Evolutionary conservation across 345 rosid genomes (phyloP).

Genomic region (Adansonia digitata): DNA sequence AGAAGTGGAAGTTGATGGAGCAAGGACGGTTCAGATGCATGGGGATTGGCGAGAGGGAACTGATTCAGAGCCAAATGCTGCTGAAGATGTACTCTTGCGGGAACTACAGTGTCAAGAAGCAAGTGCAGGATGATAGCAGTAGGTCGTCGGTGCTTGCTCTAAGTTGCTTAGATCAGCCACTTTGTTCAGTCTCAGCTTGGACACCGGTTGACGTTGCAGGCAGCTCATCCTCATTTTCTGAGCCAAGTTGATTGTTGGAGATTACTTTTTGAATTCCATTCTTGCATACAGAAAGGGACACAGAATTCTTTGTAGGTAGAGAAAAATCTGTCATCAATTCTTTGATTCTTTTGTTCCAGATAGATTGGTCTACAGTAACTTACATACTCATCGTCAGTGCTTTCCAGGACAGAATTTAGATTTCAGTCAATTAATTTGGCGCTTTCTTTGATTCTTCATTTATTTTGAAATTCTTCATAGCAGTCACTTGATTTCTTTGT

Average conservation of each 20-base stretch:
- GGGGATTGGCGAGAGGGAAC: constrained; percentile 64
- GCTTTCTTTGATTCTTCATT: constrained; percentile 6
- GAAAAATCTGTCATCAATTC: constrained; percentile 35
- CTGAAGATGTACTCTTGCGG: constrained; percentile 67
- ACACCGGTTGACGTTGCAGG: constrained; percentile 47
- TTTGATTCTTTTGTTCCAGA: constrained; percentile 58
- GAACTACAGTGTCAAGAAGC: constrained; percentile 37
- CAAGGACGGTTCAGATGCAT: constrained; percentile 59
- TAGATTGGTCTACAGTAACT: constrained; percentile 20
- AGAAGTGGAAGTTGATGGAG: constrained; percentile 74
- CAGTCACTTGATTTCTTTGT: neutral
- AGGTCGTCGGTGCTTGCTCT: constrained; percentile 56
- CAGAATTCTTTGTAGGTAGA: constrained; percentile 53
- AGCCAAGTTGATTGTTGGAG: constrained; percentile 34
- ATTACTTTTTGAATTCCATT: constrained; percentile 20
- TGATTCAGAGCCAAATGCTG: constrained; percentile 79
- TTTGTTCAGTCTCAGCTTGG: constrained; percentile 89
- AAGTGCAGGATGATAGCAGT: constrained; percentile 42
- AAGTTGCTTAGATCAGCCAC: constrained; percentile 80
- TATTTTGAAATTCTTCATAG: constrained; percentile 7
- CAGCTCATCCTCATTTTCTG: constrained; percentile 60
- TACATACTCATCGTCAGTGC: neutral
- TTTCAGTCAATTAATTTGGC: neutral
- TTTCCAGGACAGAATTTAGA: neutral
- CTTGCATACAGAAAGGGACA: constrained; percentile 31